Base-by-base conservation (phyloP, 108 stramenopile species). In the Epipyxis sp. region DNA sequence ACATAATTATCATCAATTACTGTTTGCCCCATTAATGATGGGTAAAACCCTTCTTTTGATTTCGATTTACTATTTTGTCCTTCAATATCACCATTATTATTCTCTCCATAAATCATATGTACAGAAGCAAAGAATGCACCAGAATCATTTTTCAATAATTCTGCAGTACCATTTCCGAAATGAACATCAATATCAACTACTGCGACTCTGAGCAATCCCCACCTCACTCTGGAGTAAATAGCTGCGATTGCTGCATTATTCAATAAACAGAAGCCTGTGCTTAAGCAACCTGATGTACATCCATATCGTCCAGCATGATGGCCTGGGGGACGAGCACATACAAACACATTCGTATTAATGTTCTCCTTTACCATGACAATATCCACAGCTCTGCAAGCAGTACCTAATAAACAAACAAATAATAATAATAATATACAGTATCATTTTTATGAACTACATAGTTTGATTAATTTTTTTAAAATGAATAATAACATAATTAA, bases 221-320 rank as follows among this genome's bases (percentile, higher is more conserved):
- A 37, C 6, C 35, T 16, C 3, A 65, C 61, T 6, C 61, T 16
- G 20, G 61, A 16, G 61, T 65, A 65, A 32, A 25, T 37, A 29
- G 34, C 6, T 6, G 61, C 61, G 34, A 65, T 65, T 10, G 61
- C 61, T 10, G 61, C 61, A 65, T 65, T 65, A 32, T 65, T 65
- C 25, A 65, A 65, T 6, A 65, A 6, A 32, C 61, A 65, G 34
- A 65, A 65, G 13, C 61, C 61, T 6, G 61, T 65, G 35, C 61
- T 65, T 37, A 65, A 32, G 34, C 61, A 65, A 6, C 61, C 61
- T 35, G 13, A 6, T 10, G 61, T 65, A 25, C 61, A 65, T 16
- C 61, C 61, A 65, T 65, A 37, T 32, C 61, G 61, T 3, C 61
- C 61, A 10, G 61, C 61, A 32, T 65, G 61, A 65, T 65, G 61